A percentile compares a stretch with the other conserved stretches of the same genome.
These are phyloP conservation scores for Populus tomentosa DNA, from an alignment of 441 rosid species.

Conservation along the genomic window DNA sequence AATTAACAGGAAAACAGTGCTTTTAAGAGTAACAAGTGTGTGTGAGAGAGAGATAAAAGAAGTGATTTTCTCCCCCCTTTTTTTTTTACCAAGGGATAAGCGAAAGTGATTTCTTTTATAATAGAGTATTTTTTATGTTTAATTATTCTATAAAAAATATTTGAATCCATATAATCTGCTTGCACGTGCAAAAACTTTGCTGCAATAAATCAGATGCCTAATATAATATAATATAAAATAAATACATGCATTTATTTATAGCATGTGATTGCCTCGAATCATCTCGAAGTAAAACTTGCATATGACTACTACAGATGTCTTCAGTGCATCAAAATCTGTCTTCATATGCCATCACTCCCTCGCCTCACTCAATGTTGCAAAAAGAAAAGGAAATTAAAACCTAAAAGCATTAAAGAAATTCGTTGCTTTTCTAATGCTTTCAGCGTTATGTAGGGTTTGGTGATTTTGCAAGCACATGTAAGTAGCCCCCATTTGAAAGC, in stretches of 20 bases:
- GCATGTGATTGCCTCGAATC: background rate
- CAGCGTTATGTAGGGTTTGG: background rate
- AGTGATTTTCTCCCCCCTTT: background rate
- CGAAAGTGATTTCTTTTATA: background rate
- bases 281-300: background rate
- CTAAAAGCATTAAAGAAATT: background rate
- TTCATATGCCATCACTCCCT: background rate
- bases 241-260: background rate
- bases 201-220: background rate
- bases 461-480: background rate
- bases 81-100: background rate
- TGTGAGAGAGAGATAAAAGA: background rate
- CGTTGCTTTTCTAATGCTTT: background rate
- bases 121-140: no score
- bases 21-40: background rate
- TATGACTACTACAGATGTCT: background rate
- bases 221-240: no score
- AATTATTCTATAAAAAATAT: no score
- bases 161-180: background rate
- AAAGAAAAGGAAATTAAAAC: no score
- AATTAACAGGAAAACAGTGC: background rate
- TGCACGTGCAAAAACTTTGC: background rate
- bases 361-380: background rate
- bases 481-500: background rate
- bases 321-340: background rate